Conservation (phyloP, 495 filamentous ascomycete genomes). For the Echria macrotheca region DNA sequence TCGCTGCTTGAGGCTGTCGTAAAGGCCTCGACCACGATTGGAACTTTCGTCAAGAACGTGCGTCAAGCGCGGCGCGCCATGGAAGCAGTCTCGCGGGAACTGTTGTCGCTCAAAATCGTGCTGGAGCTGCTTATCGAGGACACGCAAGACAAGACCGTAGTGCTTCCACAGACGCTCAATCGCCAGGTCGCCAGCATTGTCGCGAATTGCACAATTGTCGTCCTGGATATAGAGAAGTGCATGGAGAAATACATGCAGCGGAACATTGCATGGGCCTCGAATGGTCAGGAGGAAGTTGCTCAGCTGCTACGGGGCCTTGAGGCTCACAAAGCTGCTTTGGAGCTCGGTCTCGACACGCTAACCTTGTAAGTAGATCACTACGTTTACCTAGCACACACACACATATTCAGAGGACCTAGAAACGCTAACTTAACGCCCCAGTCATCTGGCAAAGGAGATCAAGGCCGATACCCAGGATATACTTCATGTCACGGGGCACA, state of each 20-base stretch:
- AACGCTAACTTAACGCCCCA: not conserved
- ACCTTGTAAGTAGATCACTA: not conserved
- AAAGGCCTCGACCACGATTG: not conserved
- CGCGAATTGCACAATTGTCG: not conserved
- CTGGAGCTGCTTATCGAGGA: not conserved
- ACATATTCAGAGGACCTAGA: not conserved
- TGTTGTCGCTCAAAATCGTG: not conserved
- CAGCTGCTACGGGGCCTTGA: not conserved
- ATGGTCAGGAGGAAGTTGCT: not conserved
- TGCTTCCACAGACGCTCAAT: not conserved
- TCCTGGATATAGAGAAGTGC: not conserved
- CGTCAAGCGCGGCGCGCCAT: not conserved
- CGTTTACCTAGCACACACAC: too few species aligned
- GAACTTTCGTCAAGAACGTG: not conserved
- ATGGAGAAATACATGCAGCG: not conserved
- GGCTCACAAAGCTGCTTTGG: not conserved
- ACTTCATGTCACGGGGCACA: not conserved
- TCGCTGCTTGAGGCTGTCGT: not conserved
- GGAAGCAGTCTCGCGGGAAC: not conserved
- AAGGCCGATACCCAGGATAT: not conserved
- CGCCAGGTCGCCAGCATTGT: not conserved
- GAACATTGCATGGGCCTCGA: not conserved
- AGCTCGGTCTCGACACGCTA: not conserved
- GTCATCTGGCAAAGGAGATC: not conserved
- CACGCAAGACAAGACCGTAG: not conserved